Evolutionary conservation across 176 grass and related monocot genomes (phyloP).

Genomic region (Phoenix dactylifera): DNA sequence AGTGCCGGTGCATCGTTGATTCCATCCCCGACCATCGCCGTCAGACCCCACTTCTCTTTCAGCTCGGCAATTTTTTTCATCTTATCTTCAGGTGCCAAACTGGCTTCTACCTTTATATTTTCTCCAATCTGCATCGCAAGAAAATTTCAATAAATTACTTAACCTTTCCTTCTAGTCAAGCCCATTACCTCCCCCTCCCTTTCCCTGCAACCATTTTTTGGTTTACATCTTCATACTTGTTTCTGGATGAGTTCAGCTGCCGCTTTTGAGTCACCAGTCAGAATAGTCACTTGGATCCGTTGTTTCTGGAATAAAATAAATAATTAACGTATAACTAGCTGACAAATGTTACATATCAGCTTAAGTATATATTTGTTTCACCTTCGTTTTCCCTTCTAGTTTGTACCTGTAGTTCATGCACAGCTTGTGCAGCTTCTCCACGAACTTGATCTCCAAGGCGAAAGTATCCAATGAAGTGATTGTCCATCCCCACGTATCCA

Average conservation of each 20-base stretch:
- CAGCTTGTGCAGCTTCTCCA: slow-evolving; percentile 4
- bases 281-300: neutral
- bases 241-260: slow-evolving; percentile 1
- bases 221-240: neutral
- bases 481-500: neutral
- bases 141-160: neutral
- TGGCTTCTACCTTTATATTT: neutral
- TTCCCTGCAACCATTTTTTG: too few species aligned
- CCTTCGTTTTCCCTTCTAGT: neutral
- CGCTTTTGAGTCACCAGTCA: slow-evolving; percentile 5
- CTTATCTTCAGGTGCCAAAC: slow-evolving; percentile 3
- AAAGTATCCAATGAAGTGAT: slow-evolving; percentile 5
- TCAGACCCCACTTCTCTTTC: slow-evolving; percentile 6
- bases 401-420: neutral
- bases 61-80: slow-evolving; percentile 12
- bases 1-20: slow-evolving; percentile 7
- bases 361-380: neutral
- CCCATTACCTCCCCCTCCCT: too few species aligned
- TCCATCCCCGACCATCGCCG: slow-evolving; percentile 11
- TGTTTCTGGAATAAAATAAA: neutral
- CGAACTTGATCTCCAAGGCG: slow-evolving; percentile 7
- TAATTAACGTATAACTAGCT: too few species aligned
- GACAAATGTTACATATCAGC: neutral
- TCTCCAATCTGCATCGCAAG: slow-evolving; percentile 1
- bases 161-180: too few species aligned